phyloP scores from a whole-genome alignment of 345 rosid genomes.

The Clausena lansium region DNA sequence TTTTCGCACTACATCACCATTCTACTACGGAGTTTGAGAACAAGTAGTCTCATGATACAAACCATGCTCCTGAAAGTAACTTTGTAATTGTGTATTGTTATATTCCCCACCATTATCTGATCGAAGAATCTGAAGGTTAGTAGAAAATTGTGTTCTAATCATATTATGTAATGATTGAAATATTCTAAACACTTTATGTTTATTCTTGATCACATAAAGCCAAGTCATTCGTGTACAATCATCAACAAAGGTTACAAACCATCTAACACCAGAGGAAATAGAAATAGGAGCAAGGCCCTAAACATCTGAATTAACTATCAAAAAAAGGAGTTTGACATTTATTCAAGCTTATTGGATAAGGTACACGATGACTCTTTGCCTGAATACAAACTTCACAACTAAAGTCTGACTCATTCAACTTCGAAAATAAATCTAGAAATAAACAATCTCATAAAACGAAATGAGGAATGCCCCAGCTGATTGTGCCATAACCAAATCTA shows the following conservation, averaged over 20 bases:
- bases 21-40: background rate
- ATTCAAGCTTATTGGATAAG: background rate
- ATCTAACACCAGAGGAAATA: background rate
- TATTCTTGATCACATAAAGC: background rate
- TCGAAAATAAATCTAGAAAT: background rate
- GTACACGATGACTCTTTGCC: background rate
- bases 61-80: background rate
- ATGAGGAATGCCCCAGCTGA: background rate
- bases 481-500: background rate
- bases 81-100: background rate
- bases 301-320: background rate
- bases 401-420: background rate
- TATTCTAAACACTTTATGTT: background rate
- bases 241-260: constrained; percentile 3
- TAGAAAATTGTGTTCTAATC: background rate
- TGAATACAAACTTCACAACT: background rate
- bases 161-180: background rate
- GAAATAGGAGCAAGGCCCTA: background rate
- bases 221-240: background rate
- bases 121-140: background rate
- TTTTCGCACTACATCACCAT: background rate
- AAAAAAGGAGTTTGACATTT: background rate
- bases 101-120: background rate
- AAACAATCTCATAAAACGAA: background rate
- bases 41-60: background rate